Evolutionary conservation across 768 basidiomycete genomes (phyloP), one percentile per base, ranked within the genome.

Genomic region (Lactifluus subvellereus): DNA sequence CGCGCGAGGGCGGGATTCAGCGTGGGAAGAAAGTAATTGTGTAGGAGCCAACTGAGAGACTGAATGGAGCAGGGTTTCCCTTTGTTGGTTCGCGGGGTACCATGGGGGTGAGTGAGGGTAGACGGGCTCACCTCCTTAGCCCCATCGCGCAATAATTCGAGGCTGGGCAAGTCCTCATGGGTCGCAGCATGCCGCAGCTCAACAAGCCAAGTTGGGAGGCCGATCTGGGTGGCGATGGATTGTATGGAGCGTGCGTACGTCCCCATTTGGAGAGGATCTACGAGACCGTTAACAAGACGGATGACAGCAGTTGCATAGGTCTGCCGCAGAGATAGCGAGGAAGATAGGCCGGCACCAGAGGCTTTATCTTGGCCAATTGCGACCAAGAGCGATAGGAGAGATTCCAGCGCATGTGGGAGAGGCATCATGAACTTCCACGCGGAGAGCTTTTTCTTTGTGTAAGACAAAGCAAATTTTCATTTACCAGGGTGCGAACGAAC

Each of bases 181-280:
- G 97, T 99, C 13, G 92, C 91, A 32, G 93, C 91, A 76, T 98
- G 97, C 45, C 97, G 81, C 11, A 98, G 78, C 67, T 96, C 92
- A 13, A 99, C 94, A 10, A 98, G 79, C 87, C 90, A 94, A 0
- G 80, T 75, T 0, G 97, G 96, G 1, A 99, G 77, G 0, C 88
- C 88, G 11, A 99, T 81, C 69, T 95, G 91, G 3, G 80, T 77
- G 1, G 96, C 94, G 65, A 99, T 90, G 45, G 88, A 84, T 0
- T 89, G 84, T 68, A 98, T 98, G 2, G 97, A 88, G 22, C 94
- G 81, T 3, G 97, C 96, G 71, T 90, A 98, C 20, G 83, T 82
- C 7, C 94, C 92, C 10, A 84, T 80, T 70, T 99, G 97, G 11
- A 97, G 78, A 14, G 95, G 94, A 70, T 99, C 97, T 7, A 98